Conservation (phyloP, 371 early-diverging fungal genomes). For the Haplosporangium sp. region DNA sequence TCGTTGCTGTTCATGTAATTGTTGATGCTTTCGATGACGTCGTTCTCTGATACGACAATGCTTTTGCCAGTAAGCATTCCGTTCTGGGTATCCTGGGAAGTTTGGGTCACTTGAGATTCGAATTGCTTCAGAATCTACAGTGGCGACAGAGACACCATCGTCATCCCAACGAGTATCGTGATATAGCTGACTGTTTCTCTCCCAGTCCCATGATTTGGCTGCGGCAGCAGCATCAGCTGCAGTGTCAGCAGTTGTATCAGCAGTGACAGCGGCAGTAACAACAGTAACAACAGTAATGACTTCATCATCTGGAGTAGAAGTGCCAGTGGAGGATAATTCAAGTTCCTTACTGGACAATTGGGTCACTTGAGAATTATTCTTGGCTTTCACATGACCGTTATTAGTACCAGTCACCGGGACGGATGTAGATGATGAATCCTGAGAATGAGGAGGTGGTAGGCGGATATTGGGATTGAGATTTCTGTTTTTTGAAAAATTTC, state of each 20-base stretch:
- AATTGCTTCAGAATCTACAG: conserved; percentile 28
- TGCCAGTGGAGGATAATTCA: neutral
- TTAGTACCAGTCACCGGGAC: neutral
- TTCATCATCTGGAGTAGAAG: neutral
- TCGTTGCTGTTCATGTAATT: conserved; percentile 7
- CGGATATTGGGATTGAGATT: conserved; percentile 16
- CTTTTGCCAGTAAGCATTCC: conserved; percentile 45
- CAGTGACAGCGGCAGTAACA: neutral
- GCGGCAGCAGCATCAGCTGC: neutral
- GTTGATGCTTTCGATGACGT: conserved; percentile 16
- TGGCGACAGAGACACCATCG: conserved; percentile 16
- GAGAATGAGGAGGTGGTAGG: neutral
- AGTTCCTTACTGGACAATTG: neutral
- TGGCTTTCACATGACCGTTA: neutral
- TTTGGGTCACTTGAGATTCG: conserved; percentile 24
- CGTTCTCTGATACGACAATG: conserved; percentile 47
- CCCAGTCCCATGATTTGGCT: conserved; percentile 22
- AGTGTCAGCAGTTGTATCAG: neutral
- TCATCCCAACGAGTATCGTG: conserved; percentile 49
- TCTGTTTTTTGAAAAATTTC: neutral
- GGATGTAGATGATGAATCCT: neutral
- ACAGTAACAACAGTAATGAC: neutral
- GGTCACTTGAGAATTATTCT: neutral
- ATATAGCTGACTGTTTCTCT: conserved; percentile 24
- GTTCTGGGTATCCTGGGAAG: conserved; percentile 45